phyloP scores from a whole-genome alignment of 2,329 filamentous ascomycete genomes.

The Ciborinia camelliae region DNA sequence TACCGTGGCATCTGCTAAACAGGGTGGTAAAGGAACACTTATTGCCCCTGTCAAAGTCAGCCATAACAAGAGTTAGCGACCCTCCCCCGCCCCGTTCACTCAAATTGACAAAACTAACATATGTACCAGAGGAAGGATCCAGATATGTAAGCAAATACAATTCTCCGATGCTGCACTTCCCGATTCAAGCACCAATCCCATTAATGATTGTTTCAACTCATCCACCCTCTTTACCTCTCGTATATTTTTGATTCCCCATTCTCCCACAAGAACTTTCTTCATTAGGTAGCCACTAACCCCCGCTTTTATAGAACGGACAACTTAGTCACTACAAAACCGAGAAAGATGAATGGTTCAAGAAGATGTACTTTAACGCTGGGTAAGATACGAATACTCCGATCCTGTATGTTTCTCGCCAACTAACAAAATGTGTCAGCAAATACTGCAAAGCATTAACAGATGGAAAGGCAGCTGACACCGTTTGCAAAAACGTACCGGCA shows the following conservation, averaged over 20 bases:
- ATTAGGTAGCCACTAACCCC: not conserved
- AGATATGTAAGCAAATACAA: not conserved
- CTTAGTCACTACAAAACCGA: slow-evolving; percentile 2
- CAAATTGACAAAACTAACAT: not conserved
- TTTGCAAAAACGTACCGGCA: slow-evolving; percentile 3
- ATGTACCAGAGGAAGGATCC: not conserved
- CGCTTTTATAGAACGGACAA: not conserved
- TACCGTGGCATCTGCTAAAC: slow-evolving; percentile 7
- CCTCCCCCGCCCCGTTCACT: not conserved
- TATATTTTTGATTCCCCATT: not conserved
- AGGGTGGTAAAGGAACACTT: slow-evolving; percentile 9
- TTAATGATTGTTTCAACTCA: not conserved
- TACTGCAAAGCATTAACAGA: slow-evolving; percentile 5
- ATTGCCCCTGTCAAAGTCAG: slow-evolving; percentile 10
- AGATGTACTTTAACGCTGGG: slow-evolving; percentile 3
- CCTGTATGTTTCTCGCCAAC: not conserved
- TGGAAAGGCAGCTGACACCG: not conserved
- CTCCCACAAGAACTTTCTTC: not conserved
- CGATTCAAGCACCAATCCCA: not conserved
- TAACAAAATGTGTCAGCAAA: not conserved
- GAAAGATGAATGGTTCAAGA: slow-evolving; percentile 10
- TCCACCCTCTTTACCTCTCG: not conserved
- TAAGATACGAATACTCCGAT: not conserved
- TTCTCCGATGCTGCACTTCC: too few species aligned
- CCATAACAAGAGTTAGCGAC: not conserved